phyloP scores from a whole-genome alignment of 2,329 filamentous ascomycete species.

The Grosmannia huntii region DNA sequence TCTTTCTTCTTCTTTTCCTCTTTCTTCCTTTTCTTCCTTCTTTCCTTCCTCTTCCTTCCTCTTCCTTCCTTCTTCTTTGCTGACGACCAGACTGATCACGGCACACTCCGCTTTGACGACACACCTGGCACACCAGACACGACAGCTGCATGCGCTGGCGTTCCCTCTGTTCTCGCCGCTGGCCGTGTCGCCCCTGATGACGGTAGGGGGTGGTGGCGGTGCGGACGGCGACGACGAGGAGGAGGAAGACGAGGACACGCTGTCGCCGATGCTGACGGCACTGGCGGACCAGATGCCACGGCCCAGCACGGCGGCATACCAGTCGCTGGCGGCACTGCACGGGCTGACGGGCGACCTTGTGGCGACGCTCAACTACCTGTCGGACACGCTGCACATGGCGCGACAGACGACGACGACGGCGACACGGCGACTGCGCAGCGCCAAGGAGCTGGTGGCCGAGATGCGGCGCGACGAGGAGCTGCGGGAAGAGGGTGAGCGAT shows the following conservation, averaged over 20 bases:
- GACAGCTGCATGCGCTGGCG: conserved; percentile 59
- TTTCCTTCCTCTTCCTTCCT: too few species aligned
- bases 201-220: background rate
- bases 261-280: conserved; percentile 54
- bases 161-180: conserved; percentile 60
- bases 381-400: conserved; percentile 88
- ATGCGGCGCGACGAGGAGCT: conserved; percentile 73
- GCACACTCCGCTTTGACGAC: conserved; percentile 63
- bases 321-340: conserved; percentile 56
- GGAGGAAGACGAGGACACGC: conserved; percentile 38
- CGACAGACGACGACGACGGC: conserved; percentile 78
- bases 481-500: conserved; percentile 68
- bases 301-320: conserved; percentile 47
- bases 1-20: too few species aligned
- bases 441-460: conserved; percentile 75
- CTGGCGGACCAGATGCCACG: conserved; percentile 56
- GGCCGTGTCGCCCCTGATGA: conserved; percentile 24
- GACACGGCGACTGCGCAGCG: conserved; percentile 63
- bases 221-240: background rate
- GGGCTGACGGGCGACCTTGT: conserved; percentile 60
- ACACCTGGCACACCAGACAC: conserved; percentile 63
- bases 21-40: too few species aligned
- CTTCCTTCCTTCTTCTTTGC: too few species aligned
- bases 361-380: conserved; percentile 71
- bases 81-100: conserved; percentile 51